Conservation (phyloP, 441 rosid species). For the Gossypium lobatum region DNA sequence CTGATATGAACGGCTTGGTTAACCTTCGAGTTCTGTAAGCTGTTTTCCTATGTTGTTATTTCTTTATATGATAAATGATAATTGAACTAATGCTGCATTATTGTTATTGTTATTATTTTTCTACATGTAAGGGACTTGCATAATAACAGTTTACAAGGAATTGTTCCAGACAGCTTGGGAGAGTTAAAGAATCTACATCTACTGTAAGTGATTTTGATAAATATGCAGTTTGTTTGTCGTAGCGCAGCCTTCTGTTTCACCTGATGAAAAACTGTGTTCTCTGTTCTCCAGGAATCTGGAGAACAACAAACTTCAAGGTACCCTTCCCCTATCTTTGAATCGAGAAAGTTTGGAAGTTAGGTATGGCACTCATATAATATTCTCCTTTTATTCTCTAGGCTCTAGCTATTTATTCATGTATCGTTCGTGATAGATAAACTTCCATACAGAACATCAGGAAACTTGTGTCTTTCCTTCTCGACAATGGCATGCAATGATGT, state of each 20-base stretch:
- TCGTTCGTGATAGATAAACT: slow-evolving; percentile 18
- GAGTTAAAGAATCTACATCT: slow-evolving; percentile 59
- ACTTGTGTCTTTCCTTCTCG: slow-evolving; percentile 72
- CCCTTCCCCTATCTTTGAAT: slow-evolving; percentile 66
- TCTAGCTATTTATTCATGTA: slow-evolving; percentile 8
- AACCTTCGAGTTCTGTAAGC: slow-evolving; percentile 28
- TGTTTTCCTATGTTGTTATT: no score
- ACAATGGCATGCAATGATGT: slow-evolving; percentile 38
- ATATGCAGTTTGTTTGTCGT: no score
- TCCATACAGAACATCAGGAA: slow-evolving; percentile 62
- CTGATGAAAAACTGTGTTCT: slow-evolving; percentile 2
- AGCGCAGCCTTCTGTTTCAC: no score
- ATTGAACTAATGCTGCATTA: no score
- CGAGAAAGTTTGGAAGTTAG: slow-evolving; percentile 62
- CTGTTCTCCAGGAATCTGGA: slow-evolving; percentile 63
- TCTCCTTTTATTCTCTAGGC: background rate
- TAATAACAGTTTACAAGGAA: slow-evolving; percentile 68
- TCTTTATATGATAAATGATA: no score
- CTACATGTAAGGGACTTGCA: slow-evolving; percentile 68
- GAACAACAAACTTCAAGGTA: slow-evolving; percentile 69
- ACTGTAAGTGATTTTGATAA: slow-evolving; percentile 41
- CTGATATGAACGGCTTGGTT: slow-evolving; percentile 47
- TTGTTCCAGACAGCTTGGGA: slow-evolving; percentile 71
- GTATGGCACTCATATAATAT: slow-evolving; percentile 26
- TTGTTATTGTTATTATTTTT: background rate